phyloP scores from a whole-genome alignment of 768 basidiomycete species.

The Tulasnella sp. region DNA sequence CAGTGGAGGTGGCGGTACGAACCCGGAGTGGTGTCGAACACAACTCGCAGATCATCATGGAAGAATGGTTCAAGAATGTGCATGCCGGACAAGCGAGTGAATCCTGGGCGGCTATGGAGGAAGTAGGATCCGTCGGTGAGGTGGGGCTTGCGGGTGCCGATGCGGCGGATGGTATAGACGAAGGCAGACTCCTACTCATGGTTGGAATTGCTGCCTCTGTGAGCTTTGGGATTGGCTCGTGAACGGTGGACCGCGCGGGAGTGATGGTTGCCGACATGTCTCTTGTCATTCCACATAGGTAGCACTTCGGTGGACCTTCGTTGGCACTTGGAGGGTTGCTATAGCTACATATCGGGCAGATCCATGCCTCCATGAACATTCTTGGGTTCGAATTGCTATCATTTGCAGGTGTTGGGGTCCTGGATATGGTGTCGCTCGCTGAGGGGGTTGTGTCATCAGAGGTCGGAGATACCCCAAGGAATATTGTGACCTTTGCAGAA shows the following conservation, averaged over 20 bases:
- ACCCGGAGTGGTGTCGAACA: conserved; percentile 60
- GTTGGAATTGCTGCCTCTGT: not conserved
- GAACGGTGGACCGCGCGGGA: not conserved
- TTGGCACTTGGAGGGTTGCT: conserved; percentile 57
- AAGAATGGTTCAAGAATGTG: conserved; percentile 83
- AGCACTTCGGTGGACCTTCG: conserved; percentile 34
- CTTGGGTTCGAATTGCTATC: not conserved
- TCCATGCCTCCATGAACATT: conserved; percentile 44
- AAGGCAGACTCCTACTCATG: not conserved
- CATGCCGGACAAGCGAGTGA: conserved; percentile 69
- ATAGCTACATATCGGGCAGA: conserved; percentile 81
- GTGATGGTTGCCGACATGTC: not conserved
- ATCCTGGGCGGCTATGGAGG: conserved; percentile 18
- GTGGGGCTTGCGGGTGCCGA: not conserved
- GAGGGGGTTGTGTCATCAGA: not conserved
- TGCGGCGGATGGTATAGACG: not conserved
- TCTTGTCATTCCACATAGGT: conserved; percentile 66
- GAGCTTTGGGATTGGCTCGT: not conserved
- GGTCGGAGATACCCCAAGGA: conserved; percentile 30
- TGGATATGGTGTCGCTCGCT: not conserved
- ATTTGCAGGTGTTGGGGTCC: not conserved
- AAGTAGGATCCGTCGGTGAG: not conserved
- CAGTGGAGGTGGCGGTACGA: conserved; percentile 20
- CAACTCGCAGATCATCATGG: conserved; percentile 67
- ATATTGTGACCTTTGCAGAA: conserved; percentile 76